Evolutionary conservation across 31 red algal species (phyloP), one percentile per base, ranked within the genome.

Genomic region (Odonthalia washingtoniensis): DNA sequence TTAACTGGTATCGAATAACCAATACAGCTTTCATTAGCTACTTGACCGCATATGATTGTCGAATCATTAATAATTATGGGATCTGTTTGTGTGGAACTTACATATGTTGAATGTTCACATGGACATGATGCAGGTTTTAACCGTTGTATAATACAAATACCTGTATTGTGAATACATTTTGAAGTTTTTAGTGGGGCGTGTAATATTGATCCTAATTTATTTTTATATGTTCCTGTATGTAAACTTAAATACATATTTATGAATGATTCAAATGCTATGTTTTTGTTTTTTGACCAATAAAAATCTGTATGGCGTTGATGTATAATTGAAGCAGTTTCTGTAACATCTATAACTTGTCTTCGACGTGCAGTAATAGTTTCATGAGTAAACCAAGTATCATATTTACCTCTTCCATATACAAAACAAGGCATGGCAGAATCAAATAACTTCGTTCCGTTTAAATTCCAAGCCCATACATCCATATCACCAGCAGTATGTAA

Each of bases 351-450:
- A 30, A 97, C 95, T 74, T 95, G 90, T 37, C 95, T 62, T 46
- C 94, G 46, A 31, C 98, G 90, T 37, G 98, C 95, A 12, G 93
- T 70, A 73, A 99, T 95, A 4, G 95, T 95, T 88, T 99, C 98
- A 83, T 99, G 98, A 12, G 95, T 97, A 12, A 99, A 86, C 98
- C 98, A 99, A 72, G 97, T 99, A 83, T 99, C 98, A 88, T 99
- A 99, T 75, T 99, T 99, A 68, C 98, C 98, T 72, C 98, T 87
- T 5, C 98, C 98, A 52, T 97, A 99, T n/a, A 99, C 93, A 46
- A 99, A 99, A 78, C 94, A 93, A 0, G 98, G 98, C 93, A 99
- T 99, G 1, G 94, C 89, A 0, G 95, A 91, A 78, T 97, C 95
- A 77, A 97, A 97, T 35, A 97, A 78, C 44, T 91, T 80, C 0